Evolutionary conservation across 495 filamentous ascomycete genomes (phyloP), one percentile per base, ranked within the genome.

Genomic region (Lepidopterella palustris): DNA sequence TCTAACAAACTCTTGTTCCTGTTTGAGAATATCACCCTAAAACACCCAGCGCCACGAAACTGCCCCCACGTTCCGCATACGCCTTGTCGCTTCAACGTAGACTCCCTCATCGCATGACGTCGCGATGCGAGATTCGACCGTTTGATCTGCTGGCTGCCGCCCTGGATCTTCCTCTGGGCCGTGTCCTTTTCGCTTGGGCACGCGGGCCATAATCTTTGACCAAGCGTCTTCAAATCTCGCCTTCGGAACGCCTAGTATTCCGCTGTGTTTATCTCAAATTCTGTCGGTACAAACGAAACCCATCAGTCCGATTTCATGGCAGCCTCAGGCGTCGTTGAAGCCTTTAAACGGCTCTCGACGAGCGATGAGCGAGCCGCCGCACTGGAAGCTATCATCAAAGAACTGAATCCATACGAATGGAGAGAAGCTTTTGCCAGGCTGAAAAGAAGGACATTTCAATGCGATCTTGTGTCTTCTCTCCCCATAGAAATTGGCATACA

Each of bases 401-500:
- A 57, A 31, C 29, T 66, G 2, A 56, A 15, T 13, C 51, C 51
- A 2, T 42, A 59, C 35, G 63, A 66, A 42, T 62, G 59, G 60
- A 27, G 63, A 8, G 23, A 21, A 9, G 13, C 61, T 8, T 29
- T 40, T 18, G 24, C n/a, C 26, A 28, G 26, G 25, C 55, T 66
- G 49, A 24, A 48, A 24, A 4, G 13, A 18, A 62, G 42, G 47
- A 26, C 55, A 13, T 65, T 68, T 54, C 20, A 27, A 2, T 53
- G 29, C 29, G 65, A 68, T 47, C 65, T 68, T 25, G 62, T 68
- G 4, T 58, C 57, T 5, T 28, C 31, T 15, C 26, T 65, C 3
- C 65, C 65, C 8, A 10, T 59, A 5, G 65, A 68, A 58, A 55
- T 68, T 3, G 62, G 59, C 11, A 45, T 47, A 21, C 21, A 45